Base-by-base conservation (phyloP, 2,329 filamentous ascomycete species). In the Alternaria angustiovoidea region DNA sequence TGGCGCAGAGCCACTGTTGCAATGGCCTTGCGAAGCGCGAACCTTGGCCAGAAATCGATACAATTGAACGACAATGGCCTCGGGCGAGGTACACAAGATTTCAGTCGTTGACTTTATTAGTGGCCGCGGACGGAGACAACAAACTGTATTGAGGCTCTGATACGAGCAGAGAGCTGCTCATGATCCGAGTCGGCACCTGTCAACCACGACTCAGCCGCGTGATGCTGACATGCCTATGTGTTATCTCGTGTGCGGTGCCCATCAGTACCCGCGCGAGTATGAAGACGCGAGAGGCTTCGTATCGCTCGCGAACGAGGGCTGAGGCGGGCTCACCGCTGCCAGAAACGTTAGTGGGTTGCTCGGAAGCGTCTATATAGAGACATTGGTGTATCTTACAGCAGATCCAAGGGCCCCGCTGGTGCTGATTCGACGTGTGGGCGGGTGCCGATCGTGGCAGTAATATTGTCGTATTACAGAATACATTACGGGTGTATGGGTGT, bases 391-490 rank as follows among this genome's bases (percentile, higher is more conserved):
- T 54, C 46, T 53, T 60, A 60, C 42, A 26, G n/a, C 60, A 36
- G 47, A 16, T 32, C 42, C 54, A 36, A 32, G 34, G 18, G 38
- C 46, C 48, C 42, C 34, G 42, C 46, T 36, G 41, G 26, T 28
- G 43, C 51, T 54, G 43, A 59, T 58, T 57, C 39, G 61, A 51
- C 51, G 24, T 22, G 39, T 28, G 18, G 26, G 18, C 38, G 42
- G 54, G 51, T 14, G 48, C 59, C 24, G 44, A 59, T 49, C 46
- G 43, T 54, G 62, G 63, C 63, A 65, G 64, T 65, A 61, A 63
- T 64, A 57, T 61, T 64, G 59, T 59, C 62, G 67, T 69, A 71
- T 65, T 68, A 59, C 63, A 60, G 53, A 70, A 71, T 71, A 71
- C 62, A 70, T 68, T 71, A 72, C 70, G 57, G 51, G 44, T 59